Conservation (phyloP, 2,329 filamentous ascomycete species). For the Helotiales sp. region DNA sequence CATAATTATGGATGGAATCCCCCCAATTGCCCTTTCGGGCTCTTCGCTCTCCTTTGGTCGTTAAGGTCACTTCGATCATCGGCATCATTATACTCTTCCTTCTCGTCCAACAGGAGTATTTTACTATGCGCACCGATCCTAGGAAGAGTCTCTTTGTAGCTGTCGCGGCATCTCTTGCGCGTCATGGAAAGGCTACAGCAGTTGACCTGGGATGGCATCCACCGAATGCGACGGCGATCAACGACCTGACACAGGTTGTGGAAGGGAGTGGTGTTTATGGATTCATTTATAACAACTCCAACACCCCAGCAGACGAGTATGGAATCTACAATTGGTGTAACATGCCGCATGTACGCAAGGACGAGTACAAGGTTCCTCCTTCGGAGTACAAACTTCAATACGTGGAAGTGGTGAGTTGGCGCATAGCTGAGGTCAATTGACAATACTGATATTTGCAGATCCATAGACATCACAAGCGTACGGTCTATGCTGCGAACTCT, state of each 20-base stretch:
- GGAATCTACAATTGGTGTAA: slow-evolving; percentile 80
- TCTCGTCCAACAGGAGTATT: slow-evolving; percentile 17
- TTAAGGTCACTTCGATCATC: slow-evolving; percentile 19
- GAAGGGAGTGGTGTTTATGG: slow-evolving; percentile 65
- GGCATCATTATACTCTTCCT: slow-evolving; percentile 18
- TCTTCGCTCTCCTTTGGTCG: slow-evolving; percentile 15
- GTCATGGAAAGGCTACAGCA: slow-evolving; percentile 14
- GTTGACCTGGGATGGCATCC: slow-evolving; percentile 52
- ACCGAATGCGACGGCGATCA: slow-evolving; percentile 56
- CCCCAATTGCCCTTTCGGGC: slow-evolving; percentile 6
- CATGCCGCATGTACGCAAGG: slow-evolving; percentile 74
- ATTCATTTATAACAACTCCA: slow-evolving; percentile 71
- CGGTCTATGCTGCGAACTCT: slow-evolving; percentile 74
- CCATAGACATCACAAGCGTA: slow-evolving; percentile 83
- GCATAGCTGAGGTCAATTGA: not conserved
- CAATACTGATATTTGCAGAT: slow-evolving; percentile 43
- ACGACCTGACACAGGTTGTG: slow-evolving; percentile 59
- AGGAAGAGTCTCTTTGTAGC: slow-evolving; percentile 21
- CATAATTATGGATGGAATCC: slow-evolving; percentile 29
- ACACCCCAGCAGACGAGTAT: slow-evolving; percentile 55
- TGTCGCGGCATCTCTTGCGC: slow-evolving; percentile 23
- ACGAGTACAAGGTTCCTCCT: slow-evolving; percentile 59
- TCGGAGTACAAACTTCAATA: slow-evolving; percentile 66
- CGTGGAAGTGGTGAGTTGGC: slow-evolving; percentile 66
- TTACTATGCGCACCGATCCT: slow-evolving; percentile 22